phyloP scores from a whole-genome alignment of 345 rosid species.

The Jatropha curcas region DNA sequence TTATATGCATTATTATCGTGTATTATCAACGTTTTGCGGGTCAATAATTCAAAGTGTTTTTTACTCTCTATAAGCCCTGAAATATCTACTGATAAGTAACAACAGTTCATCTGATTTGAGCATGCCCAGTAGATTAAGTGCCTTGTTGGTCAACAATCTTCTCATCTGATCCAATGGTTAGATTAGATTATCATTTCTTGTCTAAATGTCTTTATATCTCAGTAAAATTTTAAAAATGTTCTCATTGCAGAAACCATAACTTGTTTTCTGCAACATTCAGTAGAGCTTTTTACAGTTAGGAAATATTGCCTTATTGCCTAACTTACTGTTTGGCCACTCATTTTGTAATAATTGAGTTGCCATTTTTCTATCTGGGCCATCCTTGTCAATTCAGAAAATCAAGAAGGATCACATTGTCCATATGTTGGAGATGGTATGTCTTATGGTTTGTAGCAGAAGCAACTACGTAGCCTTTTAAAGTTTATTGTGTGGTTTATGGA shows the following conservation, averaged over 20 bases:
- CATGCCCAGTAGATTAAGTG: conserved; percentile 8
- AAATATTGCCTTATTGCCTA: conserved; percentile 9
- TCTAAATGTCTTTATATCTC: neutral
- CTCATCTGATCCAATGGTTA: neutral
- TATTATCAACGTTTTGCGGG: conserved; percentile 11
- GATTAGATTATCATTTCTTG: too few species aligned
- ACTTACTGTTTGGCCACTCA: conserved; percentile 14
- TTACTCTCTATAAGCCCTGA: conserved; percentile 26
- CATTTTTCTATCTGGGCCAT: conserved; percentile 39
- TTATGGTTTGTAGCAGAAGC: neutral
- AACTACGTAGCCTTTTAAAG: neutral
- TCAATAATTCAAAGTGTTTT: conserved; percentile 30
- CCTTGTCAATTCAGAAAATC: conserved; percentile 33
- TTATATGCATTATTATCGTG: conserved; percentile 10
- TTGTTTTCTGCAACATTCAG: neutral
- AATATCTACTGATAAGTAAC: conserved; percentile 12
- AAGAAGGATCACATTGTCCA: conserved; percentile 26
- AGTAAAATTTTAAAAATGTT: conserved; percentile 11
- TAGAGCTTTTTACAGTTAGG: conserved; percentile 8
- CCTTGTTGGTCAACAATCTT: neutral
- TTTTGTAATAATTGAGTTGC: conserved; percentile 40
- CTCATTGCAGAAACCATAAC: conserved; percentile 7
- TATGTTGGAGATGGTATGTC: conserved; percentile 4
- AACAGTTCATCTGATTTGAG: neutral
- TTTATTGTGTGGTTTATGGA: neutral